Evolutionary conservation across 1,284 basidiomycete genomes (phyloP), one percentile per base, ranked within the genome.

Genomic region (Ganoderma multipileum): DNA sequence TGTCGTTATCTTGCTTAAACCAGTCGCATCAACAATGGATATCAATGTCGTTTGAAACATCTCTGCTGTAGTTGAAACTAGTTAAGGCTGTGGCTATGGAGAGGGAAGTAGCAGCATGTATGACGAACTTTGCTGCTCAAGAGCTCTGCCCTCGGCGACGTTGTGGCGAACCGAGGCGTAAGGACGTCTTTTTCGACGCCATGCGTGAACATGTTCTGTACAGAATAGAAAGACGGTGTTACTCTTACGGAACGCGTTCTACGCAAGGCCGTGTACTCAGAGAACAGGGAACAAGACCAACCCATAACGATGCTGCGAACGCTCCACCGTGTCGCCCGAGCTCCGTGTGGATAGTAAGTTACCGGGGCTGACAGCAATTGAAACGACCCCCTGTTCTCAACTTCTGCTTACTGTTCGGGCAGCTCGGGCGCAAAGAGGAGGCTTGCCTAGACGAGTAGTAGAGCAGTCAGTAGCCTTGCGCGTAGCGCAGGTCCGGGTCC

Each of bases 301-400:
- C 71, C 65, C 36, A 67, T 9, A 68, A 8, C 0, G 63, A 52
- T 0, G 67, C 58, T 0, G 41, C 33, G 26, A 72, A 2, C 9
- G 2, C 61, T n/a, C 54, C 44, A 6, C 42, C 30, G 36, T 86
- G 74, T 11, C 85, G 81, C 38, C 77, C 73, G n/a, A 90, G 73
- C 20, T 86, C 83, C 0, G 84, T 82, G 33, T 81, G 76, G 54
- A 87, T 67, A n/a, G n/a, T n/a, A n/a, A n/a, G 64, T 82, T 84
- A 16, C 68, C 68, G 66, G 38, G 38, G 38, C 12, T 39, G n/a
- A 36, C 75, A 72, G 66, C 89, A n/a, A n/a, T n/a, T n/a, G n/a
- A n/a, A n/a, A n/a, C n/a, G n/a, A n/a, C n/a, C n/a, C n/a, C n/a
- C n/a, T 83, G 0, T 86, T 70, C 0, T 36, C 36, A 36, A n/a